Base-by-base conservation (phyloP, 2,329 filamentous ascomycete species). In the Monosporascus sp. region DNA sequence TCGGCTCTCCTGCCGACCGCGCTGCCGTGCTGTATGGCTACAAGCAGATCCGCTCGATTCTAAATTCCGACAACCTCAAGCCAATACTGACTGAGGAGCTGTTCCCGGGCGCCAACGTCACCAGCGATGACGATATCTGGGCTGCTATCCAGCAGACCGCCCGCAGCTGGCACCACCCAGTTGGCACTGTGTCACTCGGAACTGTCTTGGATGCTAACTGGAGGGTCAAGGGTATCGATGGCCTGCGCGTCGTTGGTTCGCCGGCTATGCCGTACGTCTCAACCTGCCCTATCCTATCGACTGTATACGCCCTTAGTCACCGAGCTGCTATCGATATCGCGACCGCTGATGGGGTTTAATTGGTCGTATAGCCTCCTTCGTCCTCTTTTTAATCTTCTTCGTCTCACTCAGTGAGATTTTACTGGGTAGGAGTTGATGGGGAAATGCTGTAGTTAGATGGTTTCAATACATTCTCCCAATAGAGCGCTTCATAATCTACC, bases 1-100 rank as follows among this genome's bases (percentile, higher is more conserved):
- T 70, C 18, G 77, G 81, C 53, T 65, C 78, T 0, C 60, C 72
- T 26, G 75, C 76, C 1, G 54, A 62, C 49, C 51, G 46, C 26
- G 58, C 60, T 7, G 48, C 54, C 22, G 54, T 58, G 3, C 45
- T 52, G 7, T 54, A 56, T 26, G 60, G 52, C 3, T 60, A 59
- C 43, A 54, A 55, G 51, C 49, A 51, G 17, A 20, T 59, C 6
- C 54, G 55, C 17, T 22, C 37, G 8, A 53, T 59, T 44, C 51
- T 58, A 49, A 48, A 49, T n/a, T 57, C 52, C 0, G 41, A 50
- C 3, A 40, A 43, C 14, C 54, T 59, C 48, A 28, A 22, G 5
- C n/a, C 44, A 2, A 49, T 58, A 15, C 40, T 22, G 15, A 48
- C 50, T 1, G 45, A 49, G 47, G 60, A 62, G 54, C 31, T 61